Evolutionary conservation across 2,329 filamentous ascomycete species (phyloP), one percentile per base, ranked within the genome.

Genomic region (Colletotrichum sp.): DNA sequence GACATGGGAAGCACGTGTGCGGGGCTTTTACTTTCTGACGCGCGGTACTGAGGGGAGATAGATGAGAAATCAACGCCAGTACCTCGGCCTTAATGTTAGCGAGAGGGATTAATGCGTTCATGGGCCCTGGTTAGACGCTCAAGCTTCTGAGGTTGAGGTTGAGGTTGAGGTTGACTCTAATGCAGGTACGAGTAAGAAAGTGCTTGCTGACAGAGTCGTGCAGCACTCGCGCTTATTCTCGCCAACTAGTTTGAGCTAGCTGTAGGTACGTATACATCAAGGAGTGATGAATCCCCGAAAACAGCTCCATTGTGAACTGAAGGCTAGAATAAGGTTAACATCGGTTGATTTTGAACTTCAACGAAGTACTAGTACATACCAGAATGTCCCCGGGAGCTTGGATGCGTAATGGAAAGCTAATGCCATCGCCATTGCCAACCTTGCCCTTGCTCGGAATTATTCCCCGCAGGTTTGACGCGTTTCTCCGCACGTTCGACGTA

Each of bases 261-360:
- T 1, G 6, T 63, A 34, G 18, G 30, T 22, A 63, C 3, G 30
- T 36, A 3, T 7, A 36, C n/a, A 63, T n/a, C 3, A 4, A 0
- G 55, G 26, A 2, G 55, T n/a, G 2, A 30, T 16, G 2, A 30
- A 12, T 60, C 55, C 55, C 55, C 55, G 55, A 59, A 22, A 13
- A 6, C 24, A 3, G 8, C 0, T 16, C 1, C 5, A 12, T 44
- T 3, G 39, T 12, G 39, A 44, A 28, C 13, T 18, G 5, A 1
- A 59, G 55, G 12, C 24, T 28, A 59, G 24, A 57, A 57, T 2
- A 28, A 16, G 8, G 4, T 5, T 3, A 2, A 22, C 15, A 22
- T 18, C 15, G 4, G 15, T 28, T 59, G 55, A 2, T 18, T 3
- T 59, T 22, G 8, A 28, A 22, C n/a, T 16, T 59, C 55, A 28